Evolutionary conservation across 192 early-diverging fungal genomes (phyloP).

Genomic region (Fimicolochytrium jonesii): DNA sequence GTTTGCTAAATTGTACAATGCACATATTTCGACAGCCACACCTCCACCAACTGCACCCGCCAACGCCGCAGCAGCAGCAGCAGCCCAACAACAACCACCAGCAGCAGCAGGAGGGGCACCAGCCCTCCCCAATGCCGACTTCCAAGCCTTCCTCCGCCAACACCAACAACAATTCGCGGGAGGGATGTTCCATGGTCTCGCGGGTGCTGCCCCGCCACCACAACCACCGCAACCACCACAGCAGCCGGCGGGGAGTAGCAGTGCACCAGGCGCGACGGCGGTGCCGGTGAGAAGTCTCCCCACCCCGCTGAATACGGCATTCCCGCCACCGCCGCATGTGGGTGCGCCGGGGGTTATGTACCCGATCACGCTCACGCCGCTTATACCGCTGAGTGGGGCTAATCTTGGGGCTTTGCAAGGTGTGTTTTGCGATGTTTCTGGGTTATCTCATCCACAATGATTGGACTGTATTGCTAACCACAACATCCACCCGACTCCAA

Average conservation of each 20-base stretch:
- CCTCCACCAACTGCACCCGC: slow-evolving; percentile 10
- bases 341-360: slow-evolving; percentile 17
- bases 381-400: slow-evolving; percentile 13
- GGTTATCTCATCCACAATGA: too few relatives aligned
- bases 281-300: too few relatives aligned
- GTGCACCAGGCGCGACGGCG: too few relatives aligned
- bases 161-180: slow-evolving; percentile 17
- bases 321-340: not conserved
- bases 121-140: slow-evolving; percentile 7
- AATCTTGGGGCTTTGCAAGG: too few relatives aligned
- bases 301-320: too few relatives aligned
- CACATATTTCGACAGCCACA: not conserved
- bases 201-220: not conserved
- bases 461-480: too few relatives aligned
- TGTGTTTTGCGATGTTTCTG: too few relatives aligned
- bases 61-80: slow-evolving; percentile 13
- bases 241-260: too few relatives aligned
- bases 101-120: slow-evolving; percentile 5
- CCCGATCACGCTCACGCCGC: slow-evolving; percentile 37
- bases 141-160: slow-evolving; percentile 19
- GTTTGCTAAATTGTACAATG: too few relatives aligned
- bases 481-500: too few relatives aligned
- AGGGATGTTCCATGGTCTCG: slow-evolving; percentile 2
- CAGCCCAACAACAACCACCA: slow-evolving; percentile 8
- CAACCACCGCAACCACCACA: too few relatives aligned